Base-by-base conservation (phyloP, 2,329 filamentous ascomycete genomes). In the Tolypocladium amazonense region DNA sequence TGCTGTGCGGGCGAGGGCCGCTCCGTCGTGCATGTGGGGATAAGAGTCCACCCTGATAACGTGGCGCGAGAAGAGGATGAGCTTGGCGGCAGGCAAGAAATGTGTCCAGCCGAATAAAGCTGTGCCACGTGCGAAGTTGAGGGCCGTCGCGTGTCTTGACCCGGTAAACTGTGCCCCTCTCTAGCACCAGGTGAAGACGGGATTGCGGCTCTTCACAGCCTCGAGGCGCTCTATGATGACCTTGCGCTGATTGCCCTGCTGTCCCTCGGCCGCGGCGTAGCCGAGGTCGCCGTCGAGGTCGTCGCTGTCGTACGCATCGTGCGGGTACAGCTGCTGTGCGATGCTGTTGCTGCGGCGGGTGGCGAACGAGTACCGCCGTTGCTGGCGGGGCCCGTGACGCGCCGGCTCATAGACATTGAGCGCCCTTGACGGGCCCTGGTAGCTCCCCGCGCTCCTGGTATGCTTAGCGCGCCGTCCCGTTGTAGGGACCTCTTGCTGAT, bases 161-260 rank as follows among this genome's bases (percentile, higher is more conserved):
- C 3, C 8, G 4, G 2, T 4, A 33, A 27, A 2, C 4, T 14
- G 11, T 33, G 25, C 33, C 20, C 54, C 58, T 39, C 53, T 33
- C 77, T 77, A 97, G 79, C 94, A 99, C 90, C 94, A 99, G 53
- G 90, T 96, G 75, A 99, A 99, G 38, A 99, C 92, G 2, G 94
- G 94, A 71, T 96, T 95, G 72, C 88, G 89, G 70, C 87, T 90
- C 81, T 97, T 97, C 63, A 99, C 94, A 62, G 93, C 89, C 79
- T 99, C 94, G 61, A 99, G 77, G 63, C 94, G 82, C 79, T 99
- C 94, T 56, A 99, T 92, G 78, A 99, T 97, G 56, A 99, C 94
- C 75, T 94, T 96, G 67, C 92, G 84, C 71, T 89, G 87, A 68
- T 92, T 90, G 15, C 90, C 90, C 74, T 97, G 94, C 84, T 96